Percentiles rank a stretch among this genome's conserved stretches.
These are phyloP conservation scores for Coprinopsis strossmayeri DNA, from an alignment of 768 basidiomycete genomes.

Conservation along the genomic window DNA sequence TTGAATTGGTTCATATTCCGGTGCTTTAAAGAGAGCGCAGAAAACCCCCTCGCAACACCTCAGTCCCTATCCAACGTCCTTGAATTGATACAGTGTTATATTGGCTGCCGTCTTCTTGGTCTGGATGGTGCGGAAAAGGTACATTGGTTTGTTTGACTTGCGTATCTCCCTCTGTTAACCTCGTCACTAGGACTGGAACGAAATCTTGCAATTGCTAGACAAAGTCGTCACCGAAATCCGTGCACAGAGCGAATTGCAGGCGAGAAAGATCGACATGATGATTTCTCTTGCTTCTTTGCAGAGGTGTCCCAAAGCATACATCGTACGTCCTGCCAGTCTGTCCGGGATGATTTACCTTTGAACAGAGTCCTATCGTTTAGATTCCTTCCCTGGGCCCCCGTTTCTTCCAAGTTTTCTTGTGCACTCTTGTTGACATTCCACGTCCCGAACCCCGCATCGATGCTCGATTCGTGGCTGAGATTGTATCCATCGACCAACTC, in stretches of 20 bases:
- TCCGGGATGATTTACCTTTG: too few relatives aligned
- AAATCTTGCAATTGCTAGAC: too few relatives aligned
- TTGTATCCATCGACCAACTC: conserved; percentile 3
- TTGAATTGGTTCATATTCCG: background rate
- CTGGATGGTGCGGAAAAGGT: background rate
- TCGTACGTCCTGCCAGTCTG: too few relatives aligned
- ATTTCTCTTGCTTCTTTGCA: background rate
- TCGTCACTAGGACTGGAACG: too few relatives aligned
- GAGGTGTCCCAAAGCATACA: background rate
- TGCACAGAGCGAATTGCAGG: background rate
- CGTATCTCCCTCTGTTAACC: too few relatives aligned
- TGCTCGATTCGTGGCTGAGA: background rate
- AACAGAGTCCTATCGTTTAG: too few relatives aligned
- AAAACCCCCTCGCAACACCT: background rate
- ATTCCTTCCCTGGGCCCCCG: background rate
- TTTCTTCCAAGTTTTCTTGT: background rate
- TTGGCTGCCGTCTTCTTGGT: background rate
- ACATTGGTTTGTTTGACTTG: too few relatives aligned
- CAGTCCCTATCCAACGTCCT: background rate
- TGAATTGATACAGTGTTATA: background rate
- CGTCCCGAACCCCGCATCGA: background rate
- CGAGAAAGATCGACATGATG: background rate
- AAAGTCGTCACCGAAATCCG: too few relatives aligned
- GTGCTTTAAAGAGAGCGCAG: background rate
- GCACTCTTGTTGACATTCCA: background rate